phyloP scores from a whole-genome alignment of 2,329 filamentous ascomycete genomes.

The Colletotrichum agaves region DNA sequence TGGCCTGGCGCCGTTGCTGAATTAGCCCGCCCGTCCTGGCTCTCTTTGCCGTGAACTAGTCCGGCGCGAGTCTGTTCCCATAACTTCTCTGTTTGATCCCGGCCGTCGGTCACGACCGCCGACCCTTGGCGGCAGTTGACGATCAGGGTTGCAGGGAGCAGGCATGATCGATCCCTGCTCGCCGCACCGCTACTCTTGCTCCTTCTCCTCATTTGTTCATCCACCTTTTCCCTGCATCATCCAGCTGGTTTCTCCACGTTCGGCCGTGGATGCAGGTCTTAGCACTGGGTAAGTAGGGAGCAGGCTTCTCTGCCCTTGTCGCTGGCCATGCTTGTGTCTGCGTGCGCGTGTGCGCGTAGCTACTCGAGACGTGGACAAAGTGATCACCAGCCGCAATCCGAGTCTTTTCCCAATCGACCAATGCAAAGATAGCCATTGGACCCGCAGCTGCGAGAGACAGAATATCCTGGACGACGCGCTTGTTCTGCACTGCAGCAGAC shows the following conservation, averaged over 20 bases:
- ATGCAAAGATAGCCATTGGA: slow-evolving; percentile 19
- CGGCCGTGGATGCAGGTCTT: slow-evolving; percentile 31
- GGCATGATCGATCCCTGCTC: slow-evolving; percentile 33
- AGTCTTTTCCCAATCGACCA: slow-evolving; percentile 8
- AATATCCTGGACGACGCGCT: slow-evolving; percentile 4
- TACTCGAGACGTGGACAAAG: slow-evolving; percentile 19
- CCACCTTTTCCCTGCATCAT: slow-evolving; percentile 29
- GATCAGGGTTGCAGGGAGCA: slow-evolving; percentile 38
- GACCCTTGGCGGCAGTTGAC: slow-evolving; percentile 38
- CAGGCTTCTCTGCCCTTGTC: neutral
- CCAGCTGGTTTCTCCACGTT: slow-evolving; percentile 30
- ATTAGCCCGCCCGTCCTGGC: slow-evolving; percentile 31
- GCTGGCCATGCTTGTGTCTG: neutral
- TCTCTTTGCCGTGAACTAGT: slow-evolving; percentile 23
- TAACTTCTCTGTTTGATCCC: slow-evolving; percentile 16
- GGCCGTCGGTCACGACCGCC: slow-evolving; percentile 33
- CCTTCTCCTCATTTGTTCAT: slow-evolving; percentile 27
- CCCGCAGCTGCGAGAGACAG: slow-evolving; percentile 9
- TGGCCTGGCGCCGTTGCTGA: slow-evolving; percentile 26
- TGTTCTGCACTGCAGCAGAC: neutral
- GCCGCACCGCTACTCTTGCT: slow-evolving; percentile 36
- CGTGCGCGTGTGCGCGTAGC: neutral
- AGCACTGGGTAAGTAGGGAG: slow-evolving; percentile 8
- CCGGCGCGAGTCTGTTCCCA: slow-evolving; percentile 32
- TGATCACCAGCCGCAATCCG: slow-evolving; percentile 15